Evolutionary conservation across 1,284 basidiomycete genomes (phyloP).

Genomic region (Sutorius eximius): DNA sequence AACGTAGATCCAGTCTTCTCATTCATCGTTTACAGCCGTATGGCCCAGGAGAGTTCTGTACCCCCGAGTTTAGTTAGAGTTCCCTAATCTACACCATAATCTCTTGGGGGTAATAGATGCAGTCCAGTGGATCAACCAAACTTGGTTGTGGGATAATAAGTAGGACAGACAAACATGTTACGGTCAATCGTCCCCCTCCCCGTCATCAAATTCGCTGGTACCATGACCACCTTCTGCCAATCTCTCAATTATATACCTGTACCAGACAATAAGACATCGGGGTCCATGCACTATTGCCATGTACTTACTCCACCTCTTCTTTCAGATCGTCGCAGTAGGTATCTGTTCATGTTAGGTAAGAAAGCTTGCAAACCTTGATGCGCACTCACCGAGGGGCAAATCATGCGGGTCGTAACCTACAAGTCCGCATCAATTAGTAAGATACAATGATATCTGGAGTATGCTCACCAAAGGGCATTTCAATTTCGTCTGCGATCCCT

Average conservation of each 20-base stretch:
- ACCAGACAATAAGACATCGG: conserved; percentile 8
- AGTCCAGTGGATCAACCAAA: neutral
- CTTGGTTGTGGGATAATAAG: neutral
- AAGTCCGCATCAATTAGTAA: conserved; percentile 1
- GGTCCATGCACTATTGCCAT: neutral
- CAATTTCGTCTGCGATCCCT: conserved; percentile 89
- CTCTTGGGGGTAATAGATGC: neutral
- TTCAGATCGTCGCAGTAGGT: conserved; percentile 82
- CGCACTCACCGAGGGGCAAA: conserved; percentile 62
- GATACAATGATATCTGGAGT: neutral
- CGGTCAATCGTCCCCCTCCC: conserved; percentile 68
- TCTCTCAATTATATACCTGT: conserved; percentile 73
- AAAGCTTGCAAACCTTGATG: conserved; percentile 1
- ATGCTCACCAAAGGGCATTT: conserved; percentile 78
- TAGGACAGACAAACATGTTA: conserved; percentile 10
- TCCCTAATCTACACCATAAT: neutral
- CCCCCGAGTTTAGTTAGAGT: conserved; percentile 80
- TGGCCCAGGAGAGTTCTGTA: conserved; percentile 89
- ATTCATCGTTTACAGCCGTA: conserved; percentile 67
- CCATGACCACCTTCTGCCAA: conserved; percentile 78
- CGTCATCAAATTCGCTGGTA: conserved; percentile 64
- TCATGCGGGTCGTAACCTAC: conserved; percentile 62
- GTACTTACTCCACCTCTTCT: conserved; percentile 71
- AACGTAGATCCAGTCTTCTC: conserved; percentile 5
- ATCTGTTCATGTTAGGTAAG: conserved; percentile 45